A percentile compares a stretch with the other conserved stretches of the same genome.
Conservation (phyloP, 768 basidiomycete species). For the Postia placenta region DNA sequence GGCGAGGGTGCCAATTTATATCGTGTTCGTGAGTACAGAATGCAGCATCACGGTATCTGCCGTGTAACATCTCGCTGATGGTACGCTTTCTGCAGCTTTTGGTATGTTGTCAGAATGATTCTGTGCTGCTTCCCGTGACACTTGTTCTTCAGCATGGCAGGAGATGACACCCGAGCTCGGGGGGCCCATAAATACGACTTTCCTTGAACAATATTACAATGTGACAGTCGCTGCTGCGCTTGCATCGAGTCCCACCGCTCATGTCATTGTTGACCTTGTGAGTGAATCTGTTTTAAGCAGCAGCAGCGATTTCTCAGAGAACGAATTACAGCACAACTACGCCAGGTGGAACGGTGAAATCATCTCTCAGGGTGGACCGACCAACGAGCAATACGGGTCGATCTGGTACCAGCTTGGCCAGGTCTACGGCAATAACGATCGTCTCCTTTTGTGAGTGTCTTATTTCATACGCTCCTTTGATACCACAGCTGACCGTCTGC, state of each 20-base stretch:
- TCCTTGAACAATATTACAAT: slow-evolving; percentile 39
- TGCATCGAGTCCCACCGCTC: slow-evolving; percentile 32
- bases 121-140: slow-evolving; percentile 2
- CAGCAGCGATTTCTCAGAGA: not conserved
- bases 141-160: slow-evolving; percentile 41
- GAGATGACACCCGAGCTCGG: slow-evolving; percentile 44
- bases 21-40: slow-evolving; percentile 30
- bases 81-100: slow-evolving; percentile 20
- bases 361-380: slow-evolving; percentile 37
- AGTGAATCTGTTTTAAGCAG: not conserved
- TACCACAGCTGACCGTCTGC: slow-evolving; percentile 8
- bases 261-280: slow-evolving; percentile 47
- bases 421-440: slow-evolving; percentile 29
- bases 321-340: slow-evolving; percentile 42
- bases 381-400: slow-evolving; percentile 33
- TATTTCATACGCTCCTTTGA: slow-evolving; percentile 9
- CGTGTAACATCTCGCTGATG: not conserved
- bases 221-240: slow-evolving; percentile 42
- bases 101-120: slow-evolving; percentile 13
- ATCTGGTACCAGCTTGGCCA: slow-evolving; percentile 36
- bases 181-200: slow-evolving; percentile 37
- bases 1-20: slow-evolving; percentile 43
- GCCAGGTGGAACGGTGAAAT: slow-evolving; percentile 48
- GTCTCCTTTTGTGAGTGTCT: slow-evolving; percentile 26
- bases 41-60: not conserved